These are phyloP conservation scores for Plantago major DNA, from an alignment of 257 asterid genomes.

Conservation along the genomic window DNA sequence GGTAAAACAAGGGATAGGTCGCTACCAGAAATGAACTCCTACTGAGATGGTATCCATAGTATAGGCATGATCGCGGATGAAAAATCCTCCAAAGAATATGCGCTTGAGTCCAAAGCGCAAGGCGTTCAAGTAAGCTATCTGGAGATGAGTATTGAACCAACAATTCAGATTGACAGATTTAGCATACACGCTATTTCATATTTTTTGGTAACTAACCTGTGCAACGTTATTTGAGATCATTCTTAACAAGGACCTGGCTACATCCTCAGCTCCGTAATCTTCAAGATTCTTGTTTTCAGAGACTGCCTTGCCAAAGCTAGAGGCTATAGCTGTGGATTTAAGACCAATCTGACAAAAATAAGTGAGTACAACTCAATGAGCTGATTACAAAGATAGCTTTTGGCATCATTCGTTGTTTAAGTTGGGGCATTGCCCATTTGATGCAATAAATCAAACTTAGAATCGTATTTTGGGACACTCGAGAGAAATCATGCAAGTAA, in stretches of 20 bases:
- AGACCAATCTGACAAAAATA: conserved; percentile 71
- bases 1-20: not conserved
- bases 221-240: conserved; percentile 92
- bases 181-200: not conserved
- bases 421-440: no score
- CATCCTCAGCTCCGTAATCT: conserved; percentile 73
- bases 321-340: conserved; percentile 76
- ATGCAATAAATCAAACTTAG: no score
- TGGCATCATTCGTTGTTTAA: no score
- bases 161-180: not conserved
- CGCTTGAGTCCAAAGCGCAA: conserved; percentile 75
- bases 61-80: conserved; percentile 80
- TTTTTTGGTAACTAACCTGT: conserved; percentile 48
- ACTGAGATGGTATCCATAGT: conserved; percentile 97
- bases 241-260: conserved; percentile 81
- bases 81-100: conserved; percentile 89
- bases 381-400: not conserved
- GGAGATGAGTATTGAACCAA: conserved; percentile 3
- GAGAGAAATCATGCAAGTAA: no score
- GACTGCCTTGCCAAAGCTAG: conserved; percentile 84
- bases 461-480: no score
- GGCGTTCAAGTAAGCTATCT: conserved; percentile 93
- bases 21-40: conserved; percentile 88
- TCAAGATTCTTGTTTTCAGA: conserved; percentile 69
- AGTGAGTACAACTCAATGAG: not conserved